Conservation (phyloP, 2,329 filamentous ascomycete genomes). For the Colletotrichum falcatum region DNA sequence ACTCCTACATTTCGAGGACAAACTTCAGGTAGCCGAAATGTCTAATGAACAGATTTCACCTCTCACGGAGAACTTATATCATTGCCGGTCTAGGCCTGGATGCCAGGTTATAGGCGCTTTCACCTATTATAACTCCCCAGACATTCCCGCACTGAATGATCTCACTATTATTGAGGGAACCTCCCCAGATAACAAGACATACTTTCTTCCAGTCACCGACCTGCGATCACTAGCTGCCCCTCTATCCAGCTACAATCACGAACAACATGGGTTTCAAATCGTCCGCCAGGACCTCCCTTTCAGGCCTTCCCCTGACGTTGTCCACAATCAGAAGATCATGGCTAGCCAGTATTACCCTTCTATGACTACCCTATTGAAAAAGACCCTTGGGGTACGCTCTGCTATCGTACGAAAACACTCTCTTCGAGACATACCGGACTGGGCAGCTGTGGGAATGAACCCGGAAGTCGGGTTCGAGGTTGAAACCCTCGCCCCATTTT, state of each 20-base stretch:
- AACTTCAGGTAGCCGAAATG: neutral
- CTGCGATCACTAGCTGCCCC: conserved; percentile 5
- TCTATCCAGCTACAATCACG: neutral
- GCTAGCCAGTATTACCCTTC: conserved; percentile 12
- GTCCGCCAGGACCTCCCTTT: conserved; percentile 16
- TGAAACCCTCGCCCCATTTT: conserved; percentile 20
- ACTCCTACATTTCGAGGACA: too few relatives aligned
- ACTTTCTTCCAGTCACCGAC: conserved; percentile 20
- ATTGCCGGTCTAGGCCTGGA: neutral
- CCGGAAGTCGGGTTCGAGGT: conserved; percentile 24
- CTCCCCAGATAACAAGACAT: conserved; percentile 19
- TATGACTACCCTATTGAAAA: conserved; percentile 18
- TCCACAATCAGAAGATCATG: conserved; percentile 22
- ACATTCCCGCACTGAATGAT: conserved; percentile 13
- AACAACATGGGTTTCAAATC: conserved; percentile 21
- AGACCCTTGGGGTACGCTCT: conserved; percentile 7
- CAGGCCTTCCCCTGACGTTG: neutral
- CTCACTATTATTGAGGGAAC: conserved; percentile 32
- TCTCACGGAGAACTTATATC: neutral
- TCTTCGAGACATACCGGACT: conserved; percentile 22
- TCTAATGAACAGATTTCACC: neutral
- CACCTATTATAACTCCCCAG: conserved; percentile 11
- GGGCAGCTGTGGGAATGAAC: conserved; percentile 22
- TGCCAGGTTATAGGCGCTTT: conserved; percentile 9
- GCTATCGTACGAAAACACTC: conserved; percentile 27